A percentile compares a stretch with the other conserved stretches of the same genome.
Evolutionary conservation across 345 rosid species (phyloP).

Genomic region (Abelmoschus esculentus): DNA sequence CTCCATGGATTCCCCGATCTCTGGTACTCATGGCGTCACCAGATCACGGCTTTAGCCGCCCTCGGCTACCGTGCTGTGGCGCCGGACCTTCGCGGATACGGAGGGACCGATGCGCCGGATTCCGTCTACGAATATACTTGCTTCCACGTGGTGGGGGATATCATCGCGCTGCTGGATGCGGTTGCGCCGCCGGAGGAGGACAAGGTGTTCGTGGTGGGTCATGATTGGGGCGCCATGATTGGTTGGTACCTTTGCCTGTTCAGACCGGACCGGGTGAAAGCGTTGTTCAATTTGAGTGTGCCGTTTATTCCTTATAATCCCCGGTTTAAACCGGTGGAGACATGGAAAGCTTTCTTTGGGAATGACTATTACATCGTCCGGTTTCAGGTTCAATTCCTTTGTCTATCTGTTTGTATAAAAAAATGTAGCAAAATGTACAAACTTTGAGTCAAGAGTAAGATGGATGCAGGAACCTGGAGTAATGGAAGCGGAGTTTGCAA

Average conservation of each 20-base stretch:
- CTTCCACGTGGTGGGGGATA: constrained; percentile 43
- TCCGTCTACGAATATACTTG: constrained; percentile 35
- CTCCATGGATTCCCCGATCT: constrained; percentile 74
- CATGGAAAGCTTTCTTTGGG: constrained; percentile 25
- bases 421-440: too few relatives aligned
- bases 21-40: constrained; percentile 76
- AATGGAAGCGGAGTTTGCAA: constrained; percentile 11
- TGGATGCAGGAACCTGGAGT: constrained; percentile 9
- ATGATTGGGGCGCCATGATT: constrained; percentile 58
- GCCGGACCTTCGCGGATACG: constrained; percentile 68
- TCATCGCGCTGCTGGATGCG: constrained; percentile 44
- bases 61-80: constrained; percentile 58
- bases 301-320: constrained; percentile 41
- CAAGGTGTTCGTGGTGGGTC: constrained; percentile 58
- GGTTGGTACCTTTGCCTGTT: constrained; percentile 47
- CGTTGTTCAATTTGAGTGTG: constrained; percentile 37
- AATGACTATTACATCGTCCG: constrained; percentile 51
- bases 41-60: constrained; percentile 39
- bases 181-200: constrained; percentile 44
- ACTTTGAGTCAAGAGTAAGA: background rate
- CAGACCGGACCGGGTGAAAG: constrained; percentile 55
- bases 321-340: constrained; percentile 21
- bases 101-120: constrained; percentile 46
- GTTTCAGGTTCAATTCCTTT: constrained; percentile 44
- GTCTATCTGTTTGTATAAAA: background rate